A percentile compares a stretch with the other conserved stretches of the same genome.
Conservation (phyloP, 208 protist genomes). For the Acanthamoeba rhysodes region DNA sequence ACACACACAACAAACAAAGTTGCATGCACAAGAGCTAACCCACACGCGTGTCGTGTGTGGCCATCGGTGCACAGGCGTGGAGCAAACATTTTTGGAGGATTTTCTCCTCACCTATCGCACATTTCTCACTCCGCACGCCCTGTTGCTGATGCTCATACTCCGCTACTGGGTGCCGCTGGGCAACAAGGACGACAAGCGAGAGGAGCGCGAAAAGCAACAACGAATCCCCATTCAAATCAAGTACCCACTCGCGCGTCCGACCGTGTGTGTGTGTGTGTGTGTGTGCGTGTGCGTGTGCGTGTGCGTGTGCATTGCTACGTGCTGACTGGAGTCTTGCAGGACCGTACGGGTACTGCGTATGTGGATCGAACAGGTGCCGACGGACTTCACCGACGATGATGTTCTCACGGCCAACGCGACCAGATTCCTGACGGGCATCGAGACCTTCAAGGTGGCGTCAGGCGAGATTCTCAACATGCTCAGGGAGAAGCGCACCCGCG, state of each 20-base stretch:
- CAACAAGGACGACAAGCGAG: not conserved
- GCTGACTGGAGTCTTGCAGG: not conserved
- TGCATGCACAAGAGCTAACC: not conserved
- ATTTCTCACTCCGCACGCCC: constrained; percentile 23
- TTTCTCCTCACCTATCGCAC: constrained; percentile 68
- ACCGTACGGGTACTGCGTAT: constrained; percentile 14
- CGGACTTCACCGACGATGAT: constrained; percentile 43
- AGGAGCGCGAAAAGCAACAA: constrained; percentile 5
- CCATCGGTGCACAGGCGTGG: not conserved
- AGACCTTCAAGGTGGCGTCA: constrained; percentile 54
- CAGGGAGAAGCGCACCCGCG: not conserved
- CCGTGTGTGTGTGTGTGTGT: no score
- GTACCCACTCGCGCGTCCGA: not conserved
- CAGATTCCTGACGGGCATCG: constrained; percentile 30
- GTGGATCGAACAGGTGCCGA: constrained; percentile 50
- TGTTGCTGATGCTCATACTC: constrained; percentile 16
- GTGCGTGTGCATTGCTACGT: not conserved
- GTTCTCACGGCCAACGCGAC: not conserved
- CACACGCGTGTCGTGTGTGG: not conserved
- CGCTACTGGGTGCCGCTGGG: constrained; percentile 33
- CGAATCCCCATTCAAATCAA: constrained; percentile 43
- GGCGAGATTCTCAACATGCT: constrained; percentile 63
- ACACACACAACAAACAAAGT: no score
- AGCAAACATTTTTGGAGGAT: constrained; percentile 65
- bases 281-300: no score